Conservation (phyloP, 2,329 filamentous ascomycete genomes). For the Calonectria ilicicola region DNA sequence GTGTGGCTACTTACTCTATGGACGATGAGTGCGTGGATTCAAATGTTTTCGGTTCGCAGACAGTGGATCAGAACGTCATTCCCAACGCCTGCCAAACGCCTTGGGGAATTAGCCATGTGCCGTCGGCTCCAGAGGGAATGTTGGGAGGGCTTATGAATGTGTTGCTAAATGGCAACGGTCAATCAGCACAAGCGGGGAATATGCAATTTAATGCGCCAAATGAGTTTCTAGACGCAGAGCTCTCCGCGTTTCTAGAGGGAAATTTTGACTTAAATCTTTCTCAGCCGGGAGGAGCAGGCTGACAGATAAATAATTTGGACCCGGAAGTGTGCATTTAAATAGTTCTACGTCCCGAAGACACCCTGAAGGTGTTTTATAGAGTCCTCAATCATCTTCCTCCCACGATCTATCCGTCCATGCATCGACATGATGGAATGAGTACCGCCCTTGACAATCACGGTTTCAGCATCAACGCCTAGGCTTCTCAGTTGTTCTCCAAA, state of each 20-base stretch:
- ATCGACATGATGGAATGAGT: constrained; percentile 43
- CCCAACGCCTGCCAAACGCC: background rate
- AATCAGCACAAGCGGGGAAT: constrained; percentile 13
- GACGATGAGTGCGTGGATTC: background rate
- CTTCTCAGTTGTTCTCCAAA: constrained; percentile 44
- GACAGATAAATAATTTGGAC: background rate
- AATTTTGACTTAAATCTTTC: constrained; percentile 21
- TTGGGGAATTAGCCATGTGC: background rate
- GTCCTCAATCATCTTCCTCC: constrained; percentile 38
- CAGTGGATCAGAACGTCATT: background rate
- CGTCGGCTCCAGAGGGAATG: constrained; percentile 19
- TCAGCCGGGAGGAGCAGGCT: background rate
- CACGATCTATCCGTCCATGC: constrained; percentile 39
- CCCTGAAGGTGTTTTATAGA: constrained; percentile 33
- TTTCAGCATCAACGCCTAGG: constrained; percentile 34
- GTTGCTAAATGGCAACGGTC: constrained; percentile 12
- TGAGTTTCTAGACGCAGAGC: constrained; percentile 25
- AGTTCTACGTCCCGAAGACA: constrained; percentile 31
- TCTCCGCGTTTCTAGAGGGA: constrained; percentile 26
- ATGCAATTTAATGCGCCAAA: constrained; percentile 20
- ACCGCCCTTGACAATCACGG: constrained; percentile 34
- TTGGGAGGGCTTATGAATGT: constrained; percentile 27
- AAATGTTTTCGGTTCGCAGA: background rate
- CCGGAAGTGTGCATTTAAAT: background rate
- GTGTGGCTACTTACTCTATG: background rate